Evolutionary conservation across 2,329 filamentous ascomycete genomes (phyloP).

Genomic region (Akanthomyces muscarius): DNA sequence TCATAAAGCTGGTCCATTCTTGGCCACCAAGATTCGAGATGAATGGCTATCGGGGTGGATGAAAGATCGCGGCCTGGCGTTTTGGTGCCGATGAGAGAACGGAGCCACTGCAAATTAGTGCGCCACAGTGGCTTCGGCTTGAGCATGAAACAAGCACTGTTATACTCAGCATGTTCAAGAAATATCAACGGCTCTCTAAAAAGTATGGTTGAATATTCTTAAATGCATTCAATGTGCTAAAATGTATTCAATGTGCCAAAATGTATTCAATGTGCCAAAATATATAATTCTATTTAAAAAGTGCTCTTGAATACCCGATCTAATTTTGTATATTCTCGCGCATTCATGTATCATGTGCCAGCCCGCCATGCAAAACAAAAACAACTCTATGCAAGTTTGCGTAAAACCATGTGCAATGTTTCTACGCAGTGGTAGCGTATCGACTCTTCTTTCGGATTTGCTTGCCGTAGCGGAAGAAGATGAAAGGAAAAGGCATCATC

Average conservation of each 20-base stretch:
- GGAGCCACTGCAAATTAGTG: not conserved
- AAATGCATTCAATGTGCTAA: not conserved
- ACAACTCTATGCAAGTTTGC: not conserved
- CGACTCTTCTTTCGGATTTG: conserved; percentile 50
- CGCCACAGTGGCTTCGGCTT: not conserved
- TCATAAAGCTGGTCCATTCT: conserved; percentile 1
- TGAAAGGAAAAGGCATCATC: conserved; percentile 61
- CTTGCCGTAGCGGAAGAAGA: conserved; percentile 61
- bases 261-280: not conserved
- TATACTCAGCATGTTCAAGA: too few species aligned
- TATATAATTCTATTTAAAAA: not conserved
- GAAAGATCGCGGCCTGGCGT: not conserved
- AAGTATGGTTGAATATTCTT: not conserved
- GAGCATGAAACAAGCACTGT: not conserved
- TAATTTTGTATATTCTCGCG: not conserved
- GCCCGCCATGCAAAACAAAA: not conserved
- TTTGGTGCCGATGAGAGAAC: not conserved
- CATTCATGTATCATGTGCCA: not conserved
- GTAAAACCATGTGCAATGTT: not conserved
- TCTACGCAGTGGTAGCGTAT: conserved; percentile 37
- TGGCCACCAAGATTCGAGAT: not conserved
- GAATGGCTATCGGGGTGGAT: not conserved
- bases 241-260: too few species aligned
- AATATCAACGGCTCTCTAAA: too few species aligned
- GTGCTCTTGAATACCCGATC: too few species aligned